These are phyloP conservation scores for Colletotrichum sublineola DNA, from an alignment of 2,329 filamentous ascomycete genomes.

Conservation along the genomic window DNA sequence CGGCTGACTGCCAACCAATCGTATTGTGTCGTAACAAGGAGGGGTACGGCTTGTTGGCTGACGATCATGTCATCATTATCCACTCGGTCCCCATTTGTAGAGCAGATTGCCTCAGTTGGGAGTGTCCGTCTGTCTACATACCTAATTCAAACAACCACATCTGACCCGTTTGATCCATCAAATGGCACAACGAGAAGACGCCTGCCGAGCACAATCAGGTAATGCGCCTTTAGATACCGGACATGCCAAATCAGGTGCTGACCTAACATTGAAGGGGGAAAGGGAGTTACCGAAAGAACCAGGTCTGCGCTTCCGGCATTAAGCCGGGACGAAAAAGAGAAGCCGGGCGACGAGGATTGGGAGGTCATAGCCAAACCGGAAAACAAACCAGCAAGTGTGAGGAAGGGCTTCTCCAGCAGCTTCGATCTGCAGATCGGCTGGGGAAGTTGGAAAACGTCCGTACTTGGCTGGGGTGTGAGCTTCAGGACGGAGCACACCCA, in stretches of 20 bases:
- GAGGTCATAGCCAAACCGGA: background rate
- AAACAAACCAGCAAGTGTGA: background rate
- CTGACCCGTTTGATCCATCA: background rate
- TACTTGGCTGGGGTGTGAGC: background rate
- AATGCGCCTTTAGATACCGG: background rate
- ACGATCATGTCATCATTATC: background rate
- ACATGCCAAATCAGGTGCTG: background rate
- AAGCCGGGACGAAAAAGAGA: background rate
- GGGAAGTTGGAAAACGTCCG: constrained; percentile 1
- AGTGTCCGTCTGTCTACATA: background rate
- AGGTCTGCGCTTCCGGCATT: background rate
- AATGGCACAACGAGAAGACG: constrained; percentile 3
- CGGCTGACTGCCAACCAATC: background rate
- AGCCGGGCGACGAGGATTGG: background rate
- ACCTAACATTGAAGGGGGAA: background rate
- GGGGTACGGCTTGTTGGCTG: background rate
- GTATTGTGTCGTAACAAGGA: background rate
- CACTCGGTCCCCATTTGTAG: background rate
- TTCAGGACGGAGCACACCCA: background rate
- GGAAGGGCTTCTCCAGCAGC: background rate
- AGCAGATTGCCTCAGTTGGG: no score
- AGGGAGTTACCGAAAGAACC: background rate
- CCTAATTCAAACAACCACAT: background rate
- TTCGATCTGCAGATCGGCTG: constrained; percentile 16
- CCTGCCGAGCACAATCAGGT: background rate